Evolutionary conservation across 2,329 filamentous ascomycete species (phyloP), one percentile per base, ranked within the genome.

Genomic region (Fusarium sp.): DNA sequence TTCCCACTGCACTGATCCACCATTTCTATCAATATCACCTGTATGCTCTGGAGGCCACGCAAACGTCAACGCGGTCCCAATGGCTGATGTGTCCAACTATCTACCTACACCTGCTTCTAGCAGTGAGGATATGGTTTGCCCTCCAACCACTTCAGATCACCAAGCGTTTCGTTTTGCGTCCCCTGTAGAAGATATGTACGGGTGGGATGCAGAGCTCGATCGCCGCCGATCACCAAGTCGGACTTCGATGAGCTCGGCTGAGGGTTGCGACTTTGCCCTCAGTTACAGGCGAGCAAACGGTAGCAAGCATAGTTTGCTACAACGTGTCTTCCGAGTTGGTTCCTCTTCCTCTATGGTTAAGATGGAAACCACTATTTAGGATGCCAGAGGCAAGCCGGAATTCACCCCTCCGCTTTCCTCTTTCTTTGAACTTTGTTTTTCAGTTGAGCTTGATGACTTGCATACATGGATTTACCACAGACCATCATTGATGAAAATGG

Each of bases 121-220:
- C n/a, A 67, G 37, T 37, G 67, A 73, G 49, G 53, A 67, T 6
- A 55, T 68, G 45, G 49, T 43, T 2, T 62, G 43, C 12, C 57
- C 46, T 18, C 48, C 56, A 12, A 71, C 70, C 10, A 67, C 45
- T 42, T 52, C 58, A 14, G 71, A 66, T 34, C 41, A 59, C 2
- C 39, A 66, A 19, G 63, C 63, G 4, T 74, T 62, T 30, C 62
- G 65, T 44, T 69, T 63, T 41, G 58, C 71, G 5, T 65, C 71
- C 11, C 55, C 71, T 3, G 50, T 65, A 8, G 57, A 53, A 21
- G 85, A 88, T 58, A 70, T 81, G 7, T 88, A 88, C 58, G 85
- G 86, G 14, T 88, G 85, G 86, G 85, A 88, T 62, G 84, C 84
- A 12, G 84, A 84, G 67, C 74, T 75, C 44, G 60, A 74, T 18